Evolutionary conservation across 2,329 filamentous ascomycete genomes (phyloP), one percentile per base, ranked within the genome.

Genomic region (Fusarium buharicum): DNA sequence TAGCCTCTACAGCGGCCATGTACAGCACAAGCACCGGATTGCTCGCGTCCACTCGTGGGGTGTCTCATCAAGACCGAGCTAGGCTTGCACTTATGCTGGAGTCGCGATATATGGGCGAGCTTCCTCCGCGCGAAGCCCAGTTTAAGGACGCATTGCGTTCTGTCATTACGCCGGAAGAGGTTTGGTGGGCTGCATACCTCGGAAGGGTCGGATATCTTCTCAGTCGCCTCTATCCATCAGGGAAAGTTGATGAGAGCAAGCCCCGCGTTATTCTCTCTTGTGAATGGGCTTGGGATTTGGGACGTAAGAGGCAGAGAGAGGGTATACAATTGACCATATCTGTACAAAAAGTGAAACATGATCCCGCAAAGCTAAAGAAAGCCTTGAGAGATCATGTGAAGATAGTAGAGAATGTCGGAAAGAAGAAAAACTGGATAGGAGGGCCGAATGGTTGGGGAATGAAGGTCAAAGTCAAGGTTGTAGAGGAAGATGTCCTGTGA

Each of bases 181-280:
- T 60, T 8, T 60, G 57, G 57, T 60, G 57, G 57, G 44, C 57
- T 24, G 53, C 43, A 14, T 60, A 60, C 18, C 53, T 60, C 22
- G 57, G 57, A 3, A 38, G 57, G 9, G 48, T 58, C 2, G 57
- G 57, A 39, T 60, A 60, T 14, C 9, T 58, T 9, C 45, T 60
- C 9, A 41, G 57, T 9, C 57, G 54, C 3, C 48, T 60, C 3
- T 60, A 49, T 17, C 57, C 57, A 7, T 39, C 57, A 4, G 54
- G 57, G 4, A 44, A 12, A 9, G 37, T 60, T 27, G 57, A 60
- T 8, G 57, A 58, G 48, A 53, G 17, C 11, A 58, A 58, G 7
- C 53, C 57, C 6, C 57, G 54, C 3, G 48, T 60, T 12, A 34
- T 60, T 4, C 44, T 60, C 16, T 60, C 53, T 8, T 60, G 43